phyloP scores from a whole-genome alignment of 176 grass and related monocot genomes.

The Aegilops umbellulata region DNA sequence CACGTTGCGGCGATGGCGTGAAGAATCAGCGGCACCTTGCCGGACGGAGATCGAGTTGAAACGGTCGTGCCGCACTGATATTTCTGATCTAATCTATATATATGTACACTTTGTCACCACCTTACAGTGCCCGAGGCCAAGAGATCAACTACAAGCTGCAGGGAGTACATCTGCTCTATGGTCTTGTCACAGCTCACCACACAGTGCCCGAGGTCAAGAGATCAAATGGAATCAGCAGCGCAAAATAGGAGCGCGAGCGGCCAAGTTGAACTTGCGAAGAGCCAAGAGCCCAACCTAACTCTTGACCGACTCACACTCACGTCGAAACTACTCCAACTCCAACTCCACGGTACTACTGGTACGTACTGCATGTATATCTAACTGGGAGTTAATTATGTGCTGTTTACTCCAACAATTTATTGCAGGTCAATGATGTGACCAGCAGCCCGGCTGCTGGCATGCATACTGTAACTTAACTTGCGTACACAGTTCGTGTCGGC shows the following conservation, averaged over 20 bases:
- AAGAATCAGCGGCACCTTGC: neutral
- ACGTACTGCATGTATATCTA: no score
- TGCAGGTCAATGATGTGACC: no score
- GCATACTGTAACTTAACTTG: no score
- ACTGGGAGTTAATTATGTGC: no score
- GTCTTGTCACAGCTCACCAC: neutral
- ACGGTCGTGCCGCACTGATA: neutral
- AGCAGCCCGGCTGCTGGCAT: no score
- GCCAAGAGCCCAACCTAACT: neutral
- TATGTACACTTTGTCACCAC: neutral
- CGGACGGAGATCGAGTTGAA: neutral
- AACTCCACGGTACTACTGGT: no score
- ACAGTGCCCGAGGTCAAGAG: slow-evolving; percentile 35
- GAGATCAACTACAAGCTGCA: neutral
- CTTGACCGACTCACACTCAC: slow-evolving; percentile 21
- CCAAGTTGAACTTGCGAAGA: neutral
- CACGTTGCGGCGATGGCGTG: neutral
- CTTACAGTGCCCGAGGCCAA: neutral
- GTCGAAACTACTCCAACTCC: neutral
- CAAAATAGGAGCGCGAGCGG: neutral
- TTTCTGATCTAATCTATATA: neutral
- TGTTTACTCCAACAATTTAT: no score
- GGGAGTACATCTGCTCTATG: neutral
- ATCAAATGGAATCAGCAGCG: neutral
- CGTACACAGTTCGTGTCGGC: neutral